Evolutionary conservation across 306 rosid species (phyloP).

Genomic region (Cucurbita ficifolia): DNA sequence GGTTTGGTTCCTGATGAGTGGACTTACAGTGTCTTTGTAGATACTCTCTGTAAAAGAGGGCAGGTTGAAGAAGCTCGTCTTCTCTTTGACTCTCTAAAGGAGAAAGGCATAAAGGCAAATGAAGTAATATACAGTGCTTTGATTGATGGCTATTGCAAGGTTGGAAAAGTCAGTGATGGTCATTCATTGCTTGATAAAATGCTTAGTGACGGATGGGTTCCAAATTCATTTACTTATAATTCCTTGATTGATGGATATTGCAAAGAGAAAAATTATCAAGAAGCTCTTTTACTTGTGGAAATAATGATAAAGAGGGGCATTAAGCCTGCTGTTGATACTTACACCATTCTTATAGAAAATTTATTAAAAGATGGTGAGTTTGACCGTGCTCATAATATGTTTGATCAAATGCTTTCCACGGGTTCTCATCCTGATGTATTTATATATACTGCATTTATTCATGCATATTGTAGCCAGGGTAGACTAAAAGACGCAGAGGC

Average conservation of each 20-base stretch:
- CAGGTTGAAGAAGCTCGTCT: constrained; percentile 38
- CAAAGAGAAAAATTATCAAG: constrained; percentile 37
- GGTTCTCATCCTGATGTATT: constrained; percentile 55
- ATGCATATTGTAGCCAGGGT: constrained; percentile 58
- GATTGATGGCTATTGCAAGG: constrained; percentile 68
- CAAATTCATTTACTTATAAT: constrained; percentile 46
- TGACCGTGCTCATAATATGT: constrained; percentile 28
- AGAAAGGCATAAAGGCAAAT: constrained; percentile 37
- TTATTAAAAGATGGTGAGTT: constrained; percentile 42
- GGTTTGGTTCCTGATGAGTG: constrained; percentile 52
- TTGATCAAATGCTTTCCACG: constrained; percentile 36
- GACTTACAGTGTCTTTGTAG: constrained; percentile 42
- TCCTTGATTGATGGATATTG: constrained; percentile 63
- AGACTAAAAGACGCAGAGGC: constrained; percentile 59
- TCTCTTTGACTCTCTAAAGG: constrained; percentile 45
- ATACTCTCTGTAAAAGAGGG: constrained; percentile 47
- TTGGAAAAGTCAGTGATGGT: constrained; percentile 42
- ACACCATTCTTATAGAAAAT: constrained; percentile 44
- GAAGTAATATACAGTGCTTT: constrained; percentile 44
- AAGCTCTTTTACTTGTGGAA: constrained; percentile 37
- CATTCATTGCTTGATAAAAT: constrained; percentile 39
- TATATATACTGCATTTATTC: constrained; percentile 56
- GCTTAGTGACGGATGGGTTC: constrained; percentile 49
- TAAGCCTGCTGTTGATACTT: constrained; percentile 43
- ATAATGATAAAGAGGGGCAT: constrained; percentile 36